Percentiles rank a stretch among this genome's conserved stretches.
Evolutionary conservation across 208 protist species (phyloP).

Genomic region (Trypanosoma grayi): DNA sequence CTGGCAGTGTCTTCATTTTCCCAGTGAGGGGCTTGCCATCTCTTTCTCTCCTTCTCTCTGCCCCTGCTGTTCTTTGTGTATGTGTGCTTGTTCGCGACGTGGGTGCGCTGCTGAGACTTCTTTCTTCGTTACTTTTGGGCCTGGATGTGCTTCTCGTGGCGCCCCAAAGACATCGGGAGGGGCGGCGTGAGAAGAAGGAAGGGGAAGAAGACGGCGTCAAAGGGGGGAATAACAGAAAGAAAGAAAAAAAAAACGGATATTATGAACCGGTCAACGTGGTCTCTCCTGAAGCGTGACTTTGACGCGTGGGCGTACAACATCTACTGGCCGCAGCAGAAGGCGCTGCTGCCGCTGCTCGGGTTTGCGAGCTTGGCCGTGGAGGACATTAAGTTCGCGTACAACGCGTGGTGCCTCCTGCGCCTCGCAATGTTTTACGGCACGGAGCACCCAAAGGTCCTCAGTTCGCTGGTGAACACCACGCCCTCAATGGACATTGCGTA

Average conservation of each 20-base stretch:
- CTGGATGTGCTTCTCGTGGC: too few relatives aligned
- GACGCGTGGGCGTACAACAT: slow-evolving; percentile 81
- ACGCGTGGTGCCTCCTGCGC: slow-evolving; percentile 76
- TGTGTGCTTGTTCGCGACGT: too few relatives aligned
- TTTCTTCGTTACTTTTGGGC: too few relatives aligned
- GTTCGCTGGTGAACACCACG: slow-evolving; percentile 38
- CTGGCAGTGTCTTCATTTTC: too few relatives aligned
- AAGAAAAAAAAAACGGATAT: neutral
- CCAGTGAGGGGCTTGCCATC: neutral
- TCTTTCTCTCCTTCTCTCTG: neutral
- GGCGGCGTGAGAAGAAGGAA: too few relatives aligned
- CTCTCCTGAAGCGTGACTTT: slow-evolving; percentile 50
- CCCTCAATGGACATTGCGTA: slow-evolving; percentile 73
- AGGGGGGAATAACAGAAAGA: too few relatives aligned
- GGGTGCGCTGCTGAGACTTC: too few relatives aligned
- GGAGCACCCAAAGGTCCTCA: slow-evolving; percentile 63
- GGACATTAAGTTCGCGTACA: slow-evolving; percentile 88
- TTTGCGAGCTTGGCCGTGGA: slow-evolving; percentile 56
- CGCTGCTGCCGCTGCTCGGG: slow-evolving; percentile 33
- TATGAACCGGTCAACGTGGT: neutral
- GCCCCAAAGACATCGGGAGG: too few relatives aligned
- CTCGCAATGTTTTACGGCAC: slow-evolving; percentile 76
- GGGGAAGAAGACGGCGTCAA: too few relatives aligned
- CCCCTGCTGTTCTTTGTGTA: neutral
- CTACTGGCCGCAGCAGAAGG: slow-evolving; percentile 41